Evolutionary conservation across 768 basidiomycete species (phyloP).

Genomic region (Pleurotus tuber-regium): DNA sequence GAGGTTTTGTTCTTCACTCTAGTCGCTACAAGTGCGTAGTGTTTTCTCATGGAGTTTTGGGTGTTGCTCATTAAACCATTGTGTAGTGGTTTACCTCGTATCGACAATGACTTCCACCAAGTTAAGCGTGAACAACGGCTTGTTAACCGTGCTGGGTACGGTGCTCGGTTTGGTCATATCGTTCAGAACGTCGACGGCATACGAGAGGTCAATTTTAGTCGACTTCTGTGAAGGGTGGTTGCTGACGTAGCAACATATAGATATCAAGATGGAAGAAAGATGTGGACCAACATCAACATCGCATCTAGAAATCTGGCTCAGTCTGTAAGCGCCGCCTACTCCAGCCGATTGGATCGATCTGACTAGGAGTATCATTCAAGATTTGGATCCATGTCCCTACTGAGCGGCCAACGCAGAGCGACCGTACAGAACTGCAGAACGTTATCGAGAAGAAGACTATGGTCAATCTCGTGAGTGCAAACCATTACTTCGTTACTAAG

Average conservation of each 20-base stretch:
- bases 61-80: background rate
- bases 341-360: background rate
- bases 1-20: conserved; percentile 59
- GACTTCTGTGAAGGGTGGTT: background rate
- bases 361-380: conserved; percentile 22
- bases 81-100: conserved; percentile 56
- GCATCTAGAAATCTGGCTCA: conserved; percentile 58
- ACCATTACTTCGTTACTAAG: background rate
- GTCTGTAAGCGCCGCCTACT: conserved; percentile 38
- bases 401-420: conserved; percentile 32
- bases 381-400: conserved; percentile 57
- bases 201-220: conserved; percentile 43
- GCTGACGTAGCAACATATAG: conserved; percentile 23
- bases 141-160: conserved; percentile 71
- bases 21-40: conserved; percentile 51
- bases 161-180: conserved; percentile 71
- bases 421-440: conserved; percentile 36
- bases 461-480: conserved; percentile 56
- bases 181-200: conserved; percentile 71
- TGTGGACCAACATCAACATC: conserved; percentile 63
- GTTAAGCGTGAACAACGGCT: conserved; percentile 49
- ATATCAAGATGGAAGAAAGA: conserved; percentile 67
- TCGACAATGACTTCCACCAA: conserved; percentile 44
- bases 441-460: conserved; percentile 74
- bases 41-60: background rate